Percentiles rank a stretch among this genome's conserved stretches.
Evolutionary conservation across 805 yeast species (phyloP).

Genomic region (Maudiozyma turicensis): DNA sequence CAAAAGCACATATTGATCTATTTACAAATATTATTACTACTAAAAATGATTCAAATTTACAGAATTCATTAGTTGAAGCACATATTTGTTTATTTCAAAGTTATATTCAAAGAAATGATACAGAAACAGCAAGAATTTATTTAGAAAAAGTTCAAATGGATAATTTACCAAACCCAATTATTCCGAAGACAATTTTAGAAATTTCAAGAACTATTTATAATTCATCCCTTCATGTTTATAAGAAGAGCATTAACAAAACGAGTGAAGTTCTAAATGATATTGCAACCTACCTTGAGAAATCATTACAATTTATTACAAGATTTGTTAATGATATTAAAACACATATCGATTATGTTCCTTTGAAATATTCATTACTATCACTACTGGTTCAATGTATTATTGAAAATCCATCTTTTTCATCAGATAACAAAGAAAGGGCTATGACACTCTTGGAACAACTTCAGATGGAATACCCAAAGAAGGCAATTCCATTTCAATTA

Average conservation of each 20-base stretch:
- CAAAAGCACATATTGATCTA: constrained; percentile 18
- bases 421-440: constrained; percentile 2
- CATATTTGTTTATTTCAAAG: constrained; percentile 27
- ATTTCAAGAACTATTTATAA: constrained; percentile 30
- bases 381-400: constrained; percentile 25
- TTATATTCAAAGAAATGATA: constrained; percentile 25
- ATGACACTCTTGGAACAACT: constrained; percentile 16
- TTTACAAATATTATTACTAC: constrained; percentile 7
- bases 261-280: neutral
- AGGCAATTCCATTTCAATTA: constrained; percentile 27
- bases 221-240: neutral
- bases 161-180: constrained; percentile 7
- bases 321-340: constrained; percentile 7
- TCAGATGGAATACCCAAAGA: constrained; percentile 20
- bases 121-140: constrained; percentile 30
- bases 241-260: neutral
- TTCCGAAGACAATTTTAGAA: constrained; percentile 19
- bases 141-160: constrained; percentile 23
- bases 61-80: constrained; percentile 21
- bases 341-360: constrained; percentile 11
- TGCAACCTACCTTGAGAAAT: constrained; percentile 14
- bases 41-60: constrained; percentile 5
- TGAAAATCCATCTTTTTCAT: constrained; percentile 5
- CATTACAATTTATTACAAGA: constrained; percentile 8
- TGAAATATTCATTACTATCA: constrained; percentile 18